A percentile compares a stretch with the other conserved stretches of the same genome.
Evolutionary conservation across 2,329 filamentous ascomycete species (phyloP).

Genomic region (Fusarium sp.): DNA sequence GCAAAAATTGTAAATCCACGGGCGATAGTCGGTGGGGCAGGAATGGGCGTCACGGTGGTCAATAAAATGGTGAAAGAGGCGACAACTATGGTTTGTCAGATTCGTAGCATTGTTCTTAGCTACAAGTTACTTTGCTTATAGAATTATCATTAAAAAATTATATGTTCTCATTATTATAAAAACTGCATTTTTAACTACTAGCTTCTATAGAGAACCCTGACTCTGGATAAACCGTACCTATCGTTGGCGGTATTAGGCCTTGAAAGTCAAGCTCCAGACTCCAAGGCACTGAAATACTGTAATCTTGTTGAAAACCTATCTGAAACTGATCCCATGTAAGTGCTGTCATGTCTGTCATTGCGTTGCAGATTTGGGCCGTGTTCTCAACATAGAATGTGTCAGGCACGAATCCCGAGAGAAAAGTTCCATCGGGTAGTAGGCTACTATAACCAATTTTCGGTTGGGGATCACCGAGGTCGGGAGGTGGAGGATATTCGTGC

Average conservation of each 20-base stretch:
- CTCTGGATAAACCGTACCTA: neutral
- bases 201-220: neutral
- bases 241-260: neutral
- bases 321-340: neutral
- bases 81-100: too few relatives aligned
- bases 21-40: too few relatives aligned
- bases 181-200: neutral
- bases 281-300: neutral
- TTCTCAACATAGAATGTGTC: neutral
- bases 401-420: accelerated
- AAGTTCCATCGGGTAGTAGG: accelerated
- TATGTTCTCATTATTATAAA: too few relatives aligned
- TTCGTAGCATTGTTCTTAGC: too few relatives aligned
- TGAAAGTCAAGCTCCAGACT: neutral
- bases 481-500: neutral
- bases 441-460: neutral
- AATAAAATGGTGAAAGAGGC: too few relatives aligned
- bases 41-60: too few relatives aligned
- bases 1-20: too few relatives aligned
- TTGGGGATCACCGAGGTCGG: neutral
- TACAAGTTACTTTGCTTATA: accelerated
- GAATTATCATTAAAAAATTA: too few relatives aligned
- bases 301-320: neutral
- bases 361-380: neutral
- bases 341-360: neutral